Evolutionary conservation across 305 asterid genomes (phyloP).

Genomic region (Fraxinus baroniana): DNA sequence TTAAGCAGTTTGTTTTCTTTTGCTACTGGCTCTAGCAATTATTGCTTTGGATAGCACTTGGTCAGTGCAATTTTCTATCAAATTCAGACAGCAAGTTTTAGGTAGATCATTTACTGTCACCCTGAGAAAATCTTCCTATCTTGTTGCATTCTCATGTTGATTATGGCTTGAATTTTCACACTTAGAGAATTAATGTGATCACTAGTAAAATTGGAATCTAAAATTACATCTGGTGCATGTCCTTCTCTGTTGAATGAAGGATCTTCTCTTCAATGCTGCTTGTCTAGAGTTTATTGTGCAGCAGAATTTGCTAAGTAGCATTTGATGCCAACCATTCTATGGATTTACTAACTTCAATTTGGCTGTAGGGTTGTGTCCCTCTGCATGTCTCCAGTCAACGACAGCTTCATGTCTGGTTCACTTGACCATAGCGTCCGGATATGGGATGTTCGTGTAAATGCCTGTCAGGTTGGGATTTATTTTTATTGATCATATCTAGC

Average conservation of each 20-base stretch:
- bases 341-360: conserved; percentile 18
- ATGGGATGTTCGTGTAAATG: conserved; percentile 97
- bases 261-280: neutral
- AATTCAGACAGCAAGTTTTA: neutral
- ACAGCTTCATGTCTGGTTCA: conserved; percentile 97
- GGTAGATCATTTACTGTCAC: neutral
- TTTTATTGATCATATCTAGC: neutral
- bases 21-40: neutral
- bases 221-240: neutral
- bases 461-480: conserved; percentile 78
- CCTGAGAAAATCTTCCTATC: neutral
- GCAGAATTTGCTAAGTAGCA: neutral
- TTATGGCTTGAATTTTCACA: neutral
- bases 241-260: neutral
- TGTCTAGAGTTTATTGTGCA: neutral
- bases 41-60: neutral
- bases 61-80: neutral
- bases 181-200: neutral
- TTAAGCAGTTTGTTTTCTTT: neutral
- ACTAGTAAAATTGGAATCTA: neutral
- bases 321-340: conserved; percentile 9
- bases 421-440: conserved; percentile 87
- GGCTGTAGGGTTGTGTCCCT: conserved; percentile 78
- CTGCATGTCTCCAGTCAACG: conserved; percentile 94
- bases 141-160: neutral